phyloP scores from a whole-genome alignment of 2,329 filamentous ascomycete genomes.

The Neophaeococcomyces mojaviensis region DNA sequence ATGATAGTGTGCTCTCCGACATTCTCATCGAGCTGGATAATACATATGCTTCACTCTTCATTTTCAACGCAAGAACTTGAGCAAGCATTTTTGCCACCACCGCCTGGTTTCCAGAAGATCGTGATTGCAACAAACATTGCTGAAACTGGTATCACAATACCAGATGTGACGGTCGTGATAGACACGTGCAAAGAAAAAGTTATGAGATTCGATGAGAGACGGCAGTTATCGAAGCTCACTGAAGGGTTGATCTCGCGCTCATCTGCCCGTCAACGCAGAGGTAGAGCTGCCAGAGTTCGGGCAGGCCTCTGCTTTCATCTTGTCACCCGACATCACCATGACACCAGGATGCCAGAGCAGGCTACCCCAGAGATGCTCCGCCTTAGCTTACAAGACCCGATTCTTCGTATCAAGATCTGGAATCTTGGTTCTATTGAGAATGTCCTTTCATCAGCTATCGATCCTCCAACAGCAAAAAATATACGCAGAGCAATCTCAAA shows the following conservation, averaged over 20 bases:
- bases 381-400: conserved; percentile 85
- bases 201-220: conserved; percentile 73
- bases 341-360: conserved; percentile 65
- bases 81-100: conserved; percentile 79
- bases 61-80: conserved; percentile 97
- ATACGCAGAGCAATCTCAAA: conserved; percentile 89
- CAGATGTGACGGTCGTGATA: conserved; percentile 92
- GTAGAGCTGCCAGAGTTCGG: conserved; percentile 90
- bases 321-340: conserved; percentile 84
- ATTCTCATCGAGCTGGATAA: conserved; percentile 70
- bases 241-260: conserved; percentile 93
- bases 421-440: conserved; percentile 90
- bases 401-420: conserved; percentile 95
- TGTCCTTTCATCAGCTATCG: conserved; percentile 77
- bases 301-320: conserved; percentile 92
- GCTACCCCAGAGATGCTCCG: conserved; percentile 96
- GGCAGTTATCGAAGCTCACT: conserved; percentile 81
- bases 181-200: conserved; percentile 88
- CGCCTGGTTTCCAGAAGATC: conserved; percentile 76
- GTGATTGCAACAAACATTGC: conserved; percentile 97
- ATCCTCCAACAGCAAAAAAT: conserved; percentile 84
- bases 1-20: conserved; percentile 68
- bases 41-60: conserved; percentile 86
- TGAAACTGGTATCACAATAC: conserved; percentile 96
- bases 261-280: conserved; percentile 90